Percentiles rank a stretch among this genome's conserved stretches.
These are phyloP conservation scores for Tetrapisispora nanseiensis DNA, from an alignment of 805 yeast species.

Conservation along the genomic window DNA sequence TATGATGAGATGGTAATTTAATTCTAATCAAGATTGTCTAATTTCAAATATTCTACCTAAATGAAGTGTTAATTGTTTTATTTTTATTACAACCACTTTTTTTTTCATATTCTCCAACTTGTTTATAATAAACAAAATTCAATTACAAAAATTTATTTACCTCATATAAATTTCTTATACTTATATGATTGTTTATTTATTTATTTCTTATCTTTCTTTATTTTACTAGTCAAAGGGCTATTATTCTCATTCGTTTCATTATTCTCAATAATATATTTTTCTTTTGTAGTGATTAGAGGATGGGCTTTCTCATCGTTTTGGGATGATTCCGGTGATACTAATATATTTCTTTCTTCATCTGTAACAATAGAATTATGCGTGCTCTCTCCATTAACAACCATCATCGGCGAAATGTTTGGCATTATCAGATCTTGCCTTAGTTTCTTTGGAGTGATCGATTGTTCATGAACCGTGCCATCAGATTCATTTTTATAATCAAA, in stretches of 20 bases:
- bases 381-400: neutral
- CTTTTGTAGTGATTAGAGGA: neutral
- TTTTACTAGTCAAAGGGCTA: conserved; percentile 2
- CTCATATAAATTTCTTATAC: conserved; percentile 1
- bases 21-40: neutral
- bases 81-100: neutral
- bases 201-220: conserved; percentile 2
- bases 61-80: neutral
- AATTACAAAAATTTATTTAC: neutral
- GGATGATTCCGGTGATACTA: conserved; percentile 1
- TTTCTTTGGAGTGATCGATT: conserved; percentile 19
- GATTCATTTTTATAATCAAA: conserved; percentile 12
- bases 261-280: neutral
- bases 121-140: conserved; percentile 1
- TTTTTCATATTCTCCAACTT: conserved; percentile 2
- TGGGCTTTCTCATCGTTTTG: neutral
- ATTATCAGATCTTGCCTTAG: conserved; percentile 9
- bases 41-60: neutral
- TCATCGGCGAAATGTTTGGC: conserved; percentile 7
- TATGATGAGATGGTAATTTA: conserved; percentile 67
- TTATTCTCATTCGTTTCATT: neutral
- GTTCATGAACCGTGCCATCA: conserved; percentile 3
- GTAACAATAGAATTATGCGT: neutral
- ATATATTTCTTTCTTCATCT: neutral
- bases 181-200: neutral